Conservation (phyloP, 2,329 filamentous ascomycete species). For the Uncinocarpus reesii region DNA sequence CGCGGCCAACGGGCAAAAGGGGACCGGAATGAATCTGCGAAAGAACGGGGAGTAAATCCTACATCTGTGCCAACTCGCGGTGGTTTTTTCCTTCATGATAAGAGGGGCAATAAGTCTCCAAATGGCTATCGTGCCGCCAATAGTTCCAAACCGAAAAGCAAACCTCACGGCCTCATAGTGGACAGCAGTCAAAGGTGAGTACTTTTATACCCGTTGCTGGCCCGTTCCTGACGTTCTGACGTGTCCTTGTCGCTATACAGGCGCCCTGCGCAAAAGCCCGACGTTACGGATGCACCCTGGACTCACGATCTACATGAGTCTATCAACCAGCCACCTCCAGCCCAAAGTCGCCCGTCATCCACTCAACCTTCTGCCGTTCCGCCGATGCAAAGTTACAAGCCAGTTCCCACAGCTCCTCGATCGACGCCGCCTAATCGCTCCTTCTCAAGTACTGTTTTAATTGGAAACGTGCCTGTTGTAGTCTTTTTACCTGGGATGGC, state of each 20-base stretch:
- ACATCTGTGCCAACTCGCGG: conserved; percentile 90
- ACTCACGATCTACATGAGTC: conserved; percentile 88
- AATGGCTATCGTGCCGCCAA: conserved; percentile 60
- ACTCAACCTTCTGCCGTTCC: conserved; percentile 22
- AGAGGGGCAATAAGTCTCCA: conserved; percentile 64
- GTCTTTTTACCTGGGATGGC: conserved; percentile 70
- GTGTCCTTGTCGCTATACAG: conserved; percentile 22
- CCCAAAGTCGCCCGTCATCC: conserved; percentile 22
- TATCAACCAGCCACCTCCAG: conserved; percentile 33
- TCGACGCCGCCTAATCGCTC: conserved; percentile 59
- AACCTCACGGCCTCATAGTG: conserved; percentile 42
- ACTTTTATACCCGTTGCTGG: not conserved
- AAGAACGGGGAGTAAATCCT: conserved; percentile 77
- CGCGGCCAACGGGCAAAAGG: conserved; percentile 62
- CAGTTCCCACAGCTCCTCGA: conserved; percentile 42
- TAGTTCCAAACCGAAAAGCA: conserved; percentile 44
- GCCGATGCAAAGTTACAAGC: conserved; percentile 27
- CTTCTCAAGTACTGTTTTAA: conserved; percentile 71
- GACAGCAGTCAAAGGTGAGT: conserved; percentile 38
- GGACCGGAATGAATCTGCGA: conserved; percentile 85
- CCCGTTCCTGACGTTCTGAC: conserved; percentile 7
- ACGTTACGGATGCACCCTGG: conserved; percentile 65
- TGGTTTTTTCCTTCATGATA: conserved; percentile 95
- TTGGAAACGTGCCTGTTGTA: conserved; percentile 76
- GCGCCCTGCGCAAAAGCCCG: conserved; percentile 32